These are phyloP conservation scores for Rhodotorula taiwanensis DNA, from an alignment of 768 basidiomycete genomes.

Conservation along the genomic window DNA sequence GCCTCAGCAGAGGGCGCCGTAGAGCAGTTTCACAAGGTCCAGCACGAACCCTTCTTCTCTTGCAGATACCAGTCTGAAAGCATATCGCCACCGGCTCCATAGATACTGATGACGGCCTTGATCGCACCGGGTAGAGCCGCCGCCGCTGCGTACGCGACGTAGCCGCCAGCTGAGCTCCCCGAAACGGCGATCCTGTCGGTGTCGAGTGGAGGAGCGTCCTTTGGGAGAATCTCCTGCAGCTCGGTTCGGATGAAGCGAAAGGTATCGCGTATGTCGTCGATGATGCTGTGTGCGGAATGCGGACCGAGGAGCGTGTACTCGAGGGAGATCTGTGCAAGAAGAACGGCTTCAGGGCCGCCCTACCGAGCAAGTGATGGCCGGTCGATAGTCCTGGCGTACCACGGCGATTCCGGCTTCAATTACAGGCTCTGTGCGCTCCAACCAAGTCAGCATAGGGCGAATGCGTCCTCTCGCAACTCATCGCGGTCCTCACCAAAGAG, in stretches of 20 bases:
- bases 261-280: conserved; percentile 2
- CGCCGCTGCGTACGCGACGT: not conserved
- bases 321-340: not conserved
- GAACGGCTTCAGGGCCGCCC: not conserved
- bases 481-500: too few relatives aligned
- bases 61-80: conserved; percentile 3
- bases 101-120: not conserved
- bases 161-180: not conserved
- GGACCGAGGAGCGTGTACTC: conserved; percentile 14
- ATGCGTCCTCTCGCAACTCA: too few relatives aligned
- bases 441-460: too few relatives aligned
- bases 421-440: not conserved
- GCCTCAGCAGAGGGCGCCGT: too few relatives aligned
- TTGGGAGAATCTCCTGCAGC: not conserved
- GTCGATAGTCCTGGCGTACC: not conserved
- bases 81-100: conserved; percentile 9
- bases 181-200: not conserved
- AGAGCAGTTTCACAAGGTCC: not conserved
- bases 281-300: not conserved
- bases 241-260: not conserved
- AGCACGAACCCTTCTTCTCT: not conserved
- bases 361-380: not conserved
- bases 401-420: not conserved
- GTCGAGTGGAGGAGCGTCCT: not conserved
- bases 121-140: not conserved